Evolutionary conservation across 2,329 filamentous ascomycete species (phyloP), one percentile per base, ranked within the genome.

Genomic region (Plenodomus tracheiphilus): DNA sequence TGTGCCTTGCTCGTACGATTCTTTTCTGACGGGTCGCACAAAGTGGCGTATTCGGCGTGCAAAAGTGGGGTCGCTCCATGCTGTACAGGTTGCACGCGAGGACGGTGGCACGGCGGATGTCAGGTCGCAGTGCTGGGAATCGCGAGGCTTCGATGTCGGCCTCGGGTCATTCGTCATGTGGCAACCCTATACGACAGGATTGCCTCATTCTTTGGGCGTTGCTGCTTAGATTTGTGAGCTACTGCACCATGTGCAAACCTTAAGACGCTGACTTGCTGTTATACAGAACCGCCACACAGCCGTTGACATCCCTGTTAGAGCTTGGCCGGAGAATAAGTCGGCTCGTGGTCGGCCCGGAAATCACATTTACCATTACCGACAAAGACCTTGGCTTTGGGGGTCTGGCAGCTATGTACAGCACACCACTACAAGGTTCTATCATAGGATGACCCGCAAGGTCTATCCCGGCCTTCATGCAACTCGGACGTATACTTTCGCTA

Each of bases 1-100:
- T 19, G 15, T 20, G 36, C 42, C 10, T 21, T 11, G n/a, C 32
- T 45, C 47, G 47, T 49, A 49, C 41, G 47, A 47, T 49, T 41
- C 15, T 16, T 34, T 13, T 18, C 40, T 37, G 35, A 13, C 17
- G 28, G 21, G 39, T 39, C 10, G 21, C 34, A 47, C 39, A 15
- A 43, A 36, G 37, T 41, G 44, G 47, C 47, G 47, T 48, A 21
- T 40, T 37, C 49, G 40, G 38, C 42, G 45, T 42, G 46, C 21
- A 41, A 36, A n/a, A 32, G 19, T 35, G 28, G 32, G 37, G 4
- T 28, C 22, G 11, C 21, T 16, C 8, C 16, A 20, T 19, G 34
- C 17, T 4, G 17, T 38, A 20, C 36, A 39, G 34, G 43, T 40
- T 41, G 19, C 38, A 48, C 43, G 51, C 48, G 44, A 20, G 19